Conservation (phyloP, 257 asterid species). For the Fraxinus pennsylvanica region DNA sequence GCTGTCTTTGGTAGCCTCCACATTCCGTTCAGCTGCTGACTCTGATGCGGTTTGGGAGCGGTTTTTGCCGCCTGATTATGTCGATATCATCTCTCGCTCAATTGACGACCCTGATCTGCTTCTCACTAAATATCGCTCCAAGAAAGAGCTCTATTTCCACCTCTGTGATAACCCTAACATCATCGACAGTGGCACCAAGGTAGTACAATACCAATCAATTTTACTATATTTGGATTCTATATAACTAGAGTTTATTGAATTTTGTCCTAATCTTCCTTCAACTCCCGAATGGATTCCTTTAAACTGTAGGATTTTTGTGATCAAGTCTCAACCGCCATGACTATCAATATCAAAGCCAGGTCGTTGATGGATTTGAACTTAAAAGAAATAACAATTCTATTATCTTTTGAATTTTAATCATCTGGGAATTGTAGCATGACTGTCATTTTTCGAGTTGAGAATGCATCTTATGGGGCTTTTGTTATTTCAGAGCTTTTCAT, state of each 20-base stretch:
- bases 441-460: neutral
- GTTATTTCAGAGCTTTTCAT: constrained; percentile 58
- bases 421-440: neutral
- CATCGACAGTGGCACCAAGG: constrained; percentile 68
- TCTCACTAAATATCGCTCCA: constrained; percentile 35
- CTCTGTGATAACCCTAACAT: constrained; percentile 61
- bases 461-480: constrained; percentile 28
- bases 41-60: constrained; percentile 78
- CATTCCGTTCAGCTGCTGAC: constrained; percentile 61
- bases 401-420: neutral
- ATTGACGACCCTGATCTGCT: constrained; percentile 20
- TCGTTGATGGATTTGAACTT: too few relatives aligned
- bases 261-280: too few relatives aligned
- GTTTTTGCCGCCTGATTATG: constrained; percentile 74
- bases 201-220: constrained; percentile 6
- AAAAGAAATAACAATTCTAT: too few relatives aligned
- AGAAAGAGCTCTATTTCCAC: constrained; percentile 61
- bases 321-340: too few relatives aligned
- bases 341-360: too few relatives aligned
- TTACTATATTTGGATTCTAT: too few relatives aligned
- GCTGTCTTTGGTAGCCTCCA: constrained; percentile 52
- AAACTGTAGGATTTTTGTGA: too few relatives aligned
- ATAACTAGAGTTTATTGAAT: too few relatives aligned
- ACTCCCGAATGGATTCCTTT: too few relatives aligned
- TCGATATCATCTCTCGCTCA: constrained; percentile 34